Percentiles rank a stretch among this genome's conserved stretches.
These are phyloP conservation scores for Debaryomyces hansenii DNA, from an alignment of 805 yeast species.

Conservation along the genomic window DNA sequence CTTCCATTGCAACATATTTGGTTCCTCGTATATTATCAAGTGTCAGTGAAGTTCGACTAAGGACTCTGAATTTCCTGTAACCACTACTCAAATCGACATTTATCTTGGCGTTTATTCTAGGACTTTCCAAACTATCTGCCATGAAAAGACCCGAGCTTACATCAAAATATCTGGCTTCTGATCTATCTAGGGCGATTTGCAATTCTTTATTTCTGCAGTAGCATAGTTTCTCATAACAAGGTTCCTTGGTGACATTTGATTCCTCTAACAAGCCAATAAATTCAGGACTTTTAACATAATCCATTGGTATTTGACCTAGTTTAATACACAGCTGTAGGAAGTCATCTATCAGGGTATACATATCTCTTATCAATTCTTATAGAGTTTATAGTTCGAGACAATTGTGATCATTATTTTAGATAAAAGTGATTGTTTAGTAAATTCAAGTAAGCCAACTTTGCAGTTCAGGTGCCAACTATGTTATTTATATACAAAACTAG, in stretches of 20 bases:
- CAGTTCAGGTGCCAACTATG: too few species aligned
- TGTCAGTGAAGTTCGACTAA: slow-evolving; percentile 1
- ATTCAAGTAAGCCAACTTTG: too few species aligned
- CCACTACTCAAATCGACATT: slow-evolving; percentile 5
- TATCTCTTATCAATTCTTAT: neutral
- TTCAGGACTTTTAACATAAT: slow-evolving; percentile 3
- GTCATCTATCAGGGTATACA: neutral
- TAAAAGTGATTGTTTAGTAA: too few species aligned
- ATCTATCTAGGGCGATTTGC: slow-evolving; percentile 2
- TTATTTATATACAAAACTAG: neutral
- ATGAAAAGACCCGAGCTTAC: slow-evolving; percentile 3
- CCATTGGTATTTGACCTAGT: slow-evolving; percentile 6
- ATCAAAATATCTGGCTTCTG: slow-evolving; percentile 2
- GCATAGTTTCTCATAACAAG: slow-evolving; percentile 5
- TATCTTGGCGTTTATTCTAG: neutral
- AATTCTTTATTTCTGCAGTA: slow-evolving; percentile 7
- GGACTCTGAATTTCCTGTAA: slow-evolving; percentile 1
- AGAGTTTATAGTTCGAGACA: too few species aligned
- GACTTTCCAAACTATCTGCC: neutral
- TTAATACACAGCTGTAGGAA: slow-evolving; percentile 1
- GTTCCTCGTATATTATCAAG: slow-evolving; percentile 7
- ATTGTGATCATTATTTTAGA: too few species aligned
- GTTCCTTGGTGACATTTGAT: slow-evolving; percentile 1
- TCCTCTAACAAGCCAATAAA: slow-evolving; percentile 2
- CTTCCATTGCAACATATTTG: slow-evolving; percentile 5